These are phyloP conservation scores for Monsonia emarginata DNA, from an alignment of 441 rosid species.

Conservation along the genomic window DNA sequence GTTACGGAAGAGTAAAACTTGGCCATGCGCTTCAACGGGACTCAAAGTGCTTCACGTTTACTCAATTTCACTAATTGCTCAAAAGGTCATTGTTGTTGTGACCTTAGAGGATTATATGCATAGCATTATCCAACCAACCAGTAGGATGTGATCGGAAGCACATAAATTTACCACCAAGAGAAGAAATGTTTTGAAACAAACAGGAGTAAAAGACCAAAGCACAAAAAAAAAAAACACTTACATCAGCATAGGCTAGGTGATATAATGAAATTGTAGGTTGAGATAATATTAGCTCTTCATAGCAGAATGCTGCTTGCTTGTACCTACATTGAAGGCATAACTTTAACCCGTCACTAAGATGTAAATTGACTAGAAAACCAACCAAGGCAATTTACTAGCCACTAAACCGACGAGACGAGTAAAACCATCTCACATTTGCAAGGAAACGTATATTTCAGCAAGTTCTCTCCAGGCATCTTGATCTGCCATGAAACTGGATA, in stretches of 20 bases:
- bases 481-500: conserved; percentile 89
- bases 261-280: conserved; percentile 72
- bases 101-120: too few species aligned
- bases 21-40: not conserved
- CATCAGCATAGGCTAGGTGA: conserved; percentile 89
- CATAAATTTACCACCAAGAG: too few species aligned
- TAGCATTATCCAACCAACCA: too few species aligned
- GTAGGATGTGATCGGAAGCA: too few species aligned
- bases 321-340: conserved; percentile 43
- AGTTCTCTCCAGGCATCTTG: conserved; percentile 99
- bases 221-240: conserved; percentile 25
- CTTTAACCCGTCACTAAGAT: not conserved
- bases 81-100: too few species aligned
- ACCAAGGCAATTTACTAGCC: conserved; percentile 6
- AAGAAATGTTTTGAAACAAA: not conserved
- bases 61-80: too few species aligned
- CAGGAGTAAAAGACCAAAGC: not conserved
- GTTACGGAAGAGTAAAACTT: not conserved
- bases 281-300: conserved; percentile 76
- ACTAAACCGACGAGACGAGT: not conserved
- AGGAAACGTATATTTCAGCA: conserved; percentile 74
- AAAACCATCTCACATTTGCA: conserved; percentile 68
- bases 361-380: not conserved
- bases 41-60: not conserved
- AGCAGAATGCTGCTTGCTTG: conserved; percentile 96